Conservation (phyloP, 2,329 filamentous ascomycete genomes). For the Aspergillus sp. region DNA sequence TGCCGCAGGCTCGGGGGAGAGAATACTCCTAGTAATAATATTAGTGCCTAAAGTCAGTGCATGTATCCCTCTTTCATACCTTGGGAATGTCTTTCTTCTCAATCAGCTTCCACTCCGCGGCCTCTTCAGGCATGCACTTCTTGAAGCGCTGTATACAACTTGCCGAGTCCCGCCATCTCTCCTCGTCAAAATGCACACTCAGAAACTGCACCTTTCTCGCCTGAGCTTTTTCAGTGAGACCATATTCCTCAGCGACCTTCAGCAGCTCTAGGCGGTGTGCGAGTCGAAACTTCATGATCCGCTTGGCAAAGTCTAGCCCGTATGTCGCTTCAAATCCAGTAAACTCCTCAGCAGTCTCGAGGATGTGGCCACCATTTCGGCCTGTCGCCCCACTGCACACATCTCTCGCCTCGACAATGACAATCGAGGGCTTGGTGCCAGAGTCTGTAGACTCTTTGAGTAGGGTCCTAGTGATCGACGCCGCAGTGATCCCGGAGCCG, state of each 20-base stretch:
- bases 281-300: constrained; percentile 20
- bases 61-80: constrained; percentile 6
- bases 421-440: constrained; percentile 10
- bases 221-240: constrained; percentile 18
- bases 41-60: background rate
- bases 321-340: constrained; percentile 12
- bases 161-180: constrained; percentile 19
- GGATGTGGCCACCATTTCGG: constrained; percentile 33
- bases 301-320: constrained; percentile 21
- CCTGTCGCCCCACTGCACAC: constrained; percentile 33
- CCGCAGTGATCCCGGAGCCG: constrained; percentile 29
- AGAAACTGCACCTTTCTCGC: constrained; percentile 27
- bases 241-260: constrained; percentile 17
- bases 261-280: constrained; percentile 23
- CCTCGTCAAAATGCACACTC: constrained; percentile 26
- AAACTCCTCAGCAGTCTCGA: constrained; percentile 26
- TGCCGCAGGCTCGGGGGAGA: constrained; percentile 21
- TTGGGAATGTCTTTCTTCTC: constrained; percentile 21
- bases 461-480: constrained; percentile 23
- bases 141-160: constrained; percentile 22
- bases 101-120: constrained; percentile 23
- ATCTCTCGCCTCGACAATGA: constrained; percentile 30
- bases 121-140: constrained; percentile 24
- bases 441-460: constrained; percentile 7
- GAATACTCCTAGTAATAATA: constrained; percentile 18